Percentiles rank a stretch among this genome's conserved stretches.
phyloP scores from a whole-genome alignment of 352 stramenopile species.

The Phytophthora palmivora region DNA sequence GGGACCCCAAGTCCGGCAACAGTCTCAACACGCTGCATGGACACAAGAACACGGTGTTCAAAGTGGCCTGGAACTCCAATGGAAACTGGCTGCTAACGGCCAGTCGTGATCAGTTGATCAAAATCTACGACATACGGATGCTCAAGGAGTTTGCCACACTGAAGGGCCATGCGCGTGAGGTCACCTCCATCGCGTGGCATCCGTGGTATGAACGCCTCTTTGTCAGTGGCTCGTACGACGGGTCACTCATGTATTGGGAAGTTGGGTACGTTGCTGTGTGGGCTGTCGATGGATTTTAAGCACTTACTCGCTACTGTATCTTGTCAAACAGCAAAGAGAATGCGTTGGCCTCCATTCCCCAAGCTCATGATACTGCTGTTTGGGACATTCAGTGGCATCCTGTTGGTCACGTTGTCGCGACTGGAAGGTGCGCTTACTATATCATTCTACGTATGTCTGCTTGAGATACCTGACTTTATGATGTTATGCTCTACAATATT shows the following conservation, averaged over 20 bases:
- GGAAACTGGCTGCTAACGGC: constrained; percentile 98
- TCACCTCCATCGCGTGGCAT: constrained; percentile 97
- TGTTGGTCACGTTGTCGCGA: constrained; percentile 95
- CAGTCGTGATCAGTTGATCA: constrained; percentile 98
- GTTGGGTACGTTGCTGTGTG: constrained; percentile 72
- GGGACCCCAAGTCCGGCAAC: constrained; percentile 95
- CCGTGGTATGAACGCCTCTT: constrained; percentile 97
- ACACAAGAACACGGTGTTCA: constrained; percentile 98
- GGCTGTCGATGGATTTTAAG: background rate
- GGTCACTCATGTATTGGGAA: constrained; percentile 98
- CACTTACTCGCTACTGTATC: constrained; percentile 20
- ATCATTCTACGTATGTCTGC: background rate
- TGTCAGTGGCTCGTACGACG: constrained; percentile 97
- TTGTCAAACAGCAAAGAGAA: constrained; percentile 70
- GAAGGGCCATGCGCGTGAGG: constrained; percentile 96
- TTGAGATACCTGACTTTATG: constrained; percentile 4
- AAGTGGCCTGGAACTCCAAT: constrained; percentile 97
- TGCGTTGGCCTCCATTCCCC: constrained; percentile 82
- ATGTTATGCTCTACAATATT: constrained; percentile 6
- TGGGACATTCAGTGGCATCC: constrained; percentile 99
- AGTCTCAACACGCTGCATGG: constrained; percentile 96
- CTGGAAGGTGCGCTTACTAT: constrained; percentile 69
- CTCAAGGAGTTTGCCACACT: constrained; percentile 96
- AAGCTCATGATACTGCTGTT: constrained; percentile 97
- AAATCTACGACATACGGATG: constrained; percentile 98